Evolutionary conservation across 2,329 filamentous ascomycete species (phyloP).

Genomic region (Fusarium ramigenum): DNA sequence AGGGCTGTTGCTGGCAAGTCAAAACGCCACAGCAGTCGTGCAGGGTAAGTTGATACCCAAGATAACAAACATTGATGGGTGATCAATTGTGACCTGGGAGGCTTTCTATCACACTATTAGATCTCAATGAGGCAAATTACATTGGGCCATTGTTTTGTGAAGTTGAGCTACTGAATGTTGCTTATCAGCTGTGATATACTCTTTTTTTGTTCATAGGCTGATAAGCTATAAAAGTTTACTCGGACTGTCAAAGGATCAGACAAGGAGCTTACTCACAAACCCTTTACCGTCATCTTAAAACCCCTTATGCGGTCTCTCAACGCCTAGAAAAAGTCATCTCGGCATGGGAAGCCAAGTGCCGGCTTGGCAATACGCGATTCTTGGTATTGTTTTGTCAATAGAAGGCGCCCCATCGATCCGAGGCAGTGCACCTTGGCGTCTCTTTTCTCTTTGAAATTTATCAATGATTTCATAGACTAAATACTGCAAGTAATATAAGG

Average conservation of each 20-base stretch:
- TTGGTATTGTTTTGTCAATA: not conserved
- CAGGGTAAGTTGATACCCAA: not conserved
- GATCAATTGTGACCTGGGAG: not conserved
- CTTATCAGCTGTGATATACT: too few relatives aligned
- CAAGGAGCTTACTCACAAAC: not conserved
- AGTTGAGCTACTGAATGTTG: too few relatives aligned
- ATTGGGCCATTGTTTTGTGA: too few relatives aligned
- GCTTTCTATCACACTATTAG: too few relatives aligned
- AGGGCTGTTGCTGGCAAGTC: fast-evolving
- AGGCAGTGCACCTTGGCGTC: not conserved
- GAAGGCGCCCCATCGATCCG: not conserved
- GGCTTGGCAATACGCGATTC: slow-evolving; percentile 9
- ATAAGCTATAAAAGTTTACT: too few relatives aligned
- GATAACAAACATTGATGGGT: not conserved
- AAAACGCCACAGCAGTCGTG: not conserved
- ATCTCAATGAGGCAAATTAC: too few relatives aligned
- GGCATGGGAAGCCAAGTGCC: slow-evolving; percentile 4
- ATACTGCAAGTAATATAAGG: not conserved
- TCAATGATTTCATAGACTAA: not conserved
- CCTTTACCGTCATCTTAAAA: fast-evolving
- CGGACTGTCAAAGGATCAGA: too few relatives aligned
- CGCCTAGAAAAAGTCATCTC: not conserved
- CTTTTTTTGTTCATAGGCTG: too few relatives aligned
- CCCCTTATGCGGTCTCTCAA: not conserved
- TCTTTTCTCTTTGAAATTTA: too few relatives aligned